Conservation (phyloP, 805 yeast genomes). For the Yarrowia osloensis region DNA sequence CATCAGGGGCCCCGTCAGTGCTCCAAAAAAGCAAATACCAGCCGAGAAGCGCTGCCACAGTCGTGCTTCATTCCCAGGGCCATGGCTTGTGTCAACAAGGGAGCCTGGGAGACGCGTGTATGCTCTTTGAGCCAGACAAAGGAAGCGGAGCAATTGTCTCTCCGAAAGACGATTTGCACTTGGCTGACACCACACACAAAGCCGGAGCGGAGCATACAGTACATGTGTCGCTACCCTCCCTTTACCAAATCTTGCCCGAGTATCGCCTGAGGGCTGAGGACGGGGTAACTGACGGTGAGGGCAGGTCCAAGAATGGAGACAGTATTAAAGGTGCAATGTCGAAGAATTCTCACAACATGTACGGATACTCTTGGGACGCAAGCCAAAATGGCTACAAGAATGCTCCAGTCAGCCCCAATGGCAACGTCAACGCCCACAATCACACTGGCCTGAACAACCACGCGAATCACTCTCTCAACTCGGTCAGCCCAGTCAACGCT, state of each 20-base stretch:
- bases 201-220: conserved; percentile 29
- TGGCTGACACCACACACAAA: conserved; percentile 23
- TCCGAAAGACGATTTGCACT: conserved; percentile 18
- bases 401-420: conserved; percentile 20
- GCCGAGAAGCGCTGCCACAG: conserved; percentile 3
- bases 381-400: conserved; percentile 20
- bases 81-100: conserved; percentile 9
- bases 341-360: conserved; percentile 24
- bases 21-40: not conserved
- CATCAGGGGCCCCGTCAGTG: not conserved
- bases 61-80: conserved; percentile 4
- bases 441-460: conserved; percentile 6
- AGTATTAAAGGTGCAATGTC: conserved; percentile 28
- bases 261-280: conserved; percentile 29
- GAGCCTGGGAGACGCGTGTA: conserved; percentile 8
- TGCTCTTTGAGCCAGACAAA: not conserved
- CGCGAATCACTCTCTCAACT: conserved; percentile 1
- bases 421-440: conserved; percentile 1
- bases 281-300: conserved; percentile 30
- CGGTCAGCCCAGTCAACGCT: not conserved
- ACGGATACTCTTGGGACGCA: conserved; percentile 26
- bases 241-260: conserved; percentile 28
- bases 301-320: conserved; percentile 28
- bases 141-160: conserved; percentile 27
- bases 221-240: conserved; percentile 28